These are phyloP conservation scores for Lipomyces sp. DNA, from an alignment of 805 yeast species.

Conservation along the genomic window DNA sequence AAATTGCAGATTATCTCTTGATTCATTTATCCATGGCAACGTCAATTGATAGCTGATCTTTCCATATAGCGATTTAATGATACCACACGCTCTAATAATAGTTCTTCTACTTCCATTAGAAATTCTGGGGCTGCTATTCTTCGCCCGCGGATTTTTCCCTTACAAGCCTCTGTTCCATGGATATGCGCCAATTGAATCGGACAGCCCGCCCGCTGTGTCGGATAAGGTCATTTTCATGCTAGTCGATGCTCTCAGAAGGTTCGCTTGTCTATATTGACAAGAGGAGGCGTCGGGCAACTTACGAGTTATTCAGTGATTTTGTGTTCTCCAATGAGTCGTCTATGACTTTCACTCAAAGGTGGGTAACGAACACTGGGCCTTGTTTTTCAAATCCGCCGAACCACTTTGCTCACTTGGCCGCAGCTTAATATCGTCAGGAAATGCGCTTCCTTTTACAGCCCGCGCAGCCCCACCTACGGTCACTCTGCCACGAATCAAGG, in stretches of 20 bases:
- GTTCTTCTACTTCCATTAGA: slow-evolving; percentile 45
- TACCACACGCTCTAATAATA: slow-evolving; percentile 14
- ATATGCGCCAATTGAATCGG: slow-evolving; percentile 45
- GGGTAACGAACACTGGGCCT: background rate
- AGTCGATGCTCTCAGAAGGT: slow-evolving; percentile 82
- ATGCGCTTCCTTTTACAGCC: slow-evolving; percentile 88
- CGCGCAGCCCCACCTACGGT: slow-evolving; percentile 96
- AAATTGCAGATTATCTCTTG: background rate
- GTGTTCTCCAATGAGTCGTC: slow-evolving; percentile 67
- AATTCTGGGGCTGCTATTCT: slow-evolving; percentile 60
- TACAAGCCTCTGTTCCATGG: slow-evolving; percentile 81
- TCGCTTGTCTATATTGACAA: background rate
- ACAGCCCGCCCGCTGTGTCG: slow-evolving; percentile 53
- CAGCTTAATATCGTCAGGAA: slow-evolving; percentile 60
- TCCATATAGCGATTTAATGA: slow-evolving; percentile 11
- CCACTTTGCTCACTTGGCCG: background rate
- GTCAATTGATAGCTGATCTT: background rate
- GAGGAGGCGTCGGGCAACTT: background rate
- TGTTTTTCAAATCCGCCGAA: background rate
- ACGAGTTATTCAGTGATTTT: slow-evolving; percentile 62
- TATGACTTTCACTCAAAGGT: slow-evolving; percentile 68
- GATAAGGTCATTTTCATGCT: slow-evolving; percentile 78
- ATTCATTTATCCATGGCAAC: background rate
- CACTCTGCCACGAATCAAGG: slow-evolving; percentile 90
- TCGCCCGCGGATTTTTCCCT: slow-evolving; percentile 88